phyloP scores from a whole-genome alignment of 805 yeast genomes.

The Yarrowia porcina region DNA sequence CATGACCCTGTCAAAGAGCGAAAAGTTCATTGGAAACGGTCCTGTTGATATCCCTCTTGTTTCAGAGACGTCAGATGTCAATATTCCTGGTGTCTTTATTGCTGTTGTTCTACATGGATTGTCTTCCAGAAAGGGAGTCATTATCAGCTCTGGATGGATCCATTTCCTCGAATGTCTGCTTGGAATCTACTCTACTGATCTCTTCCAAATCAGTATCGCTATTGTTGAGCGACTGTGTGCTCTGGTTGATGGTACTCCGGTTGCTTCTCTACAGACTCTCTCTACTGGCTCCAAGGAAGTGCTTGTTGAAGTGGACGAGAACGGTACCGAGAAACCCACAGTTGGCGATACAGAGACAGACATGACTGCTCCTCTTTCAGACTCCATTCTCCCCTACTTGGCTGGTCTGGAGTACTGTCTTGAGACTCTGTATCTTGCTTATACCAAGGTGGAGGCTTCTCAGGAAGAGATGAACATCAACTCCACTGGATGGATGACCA shows the following conservation, averaged over 20 bases:
- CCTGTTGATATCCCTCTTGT: conserved; percentile 21
- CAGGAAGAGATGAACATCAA: conserved; percentile 5
- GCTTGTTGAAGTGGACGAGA: background rate
- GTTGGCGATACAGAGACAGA: conserved; percentile 7
- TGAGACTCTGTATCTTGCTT: conserved; percentile 10
- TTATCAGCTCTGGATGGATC: conserved; percentile 17
- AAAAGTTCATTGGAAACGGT: conserved; percentile 9
- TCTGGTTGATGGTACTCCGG: conserved; percentile 39
- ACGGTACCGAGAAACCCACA: background rate
- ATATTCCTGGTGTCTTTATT: conserved; percentile 21
- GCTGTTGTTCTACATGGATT: conserved; percentile 21
- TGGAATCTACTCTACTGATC: conserved; percentile 35
- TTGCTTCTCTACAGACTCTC: conserved; percentile 28
- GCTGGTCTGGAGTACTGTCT: conserved; percentile 63
- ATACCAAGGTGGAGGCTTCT: conserved; percentile 13
- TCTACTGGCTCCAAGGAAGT: conserved; percentile 1
- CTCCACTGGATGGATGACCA: conserved; percentile 27
- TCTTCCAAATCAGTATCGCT: conserved; percentile 55
- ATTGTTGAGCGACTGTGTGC: conserved; percentile 51
- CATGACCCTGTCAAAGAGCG: conserved; percentile 16
- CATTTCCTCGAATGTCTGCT: conserved; percentile 20
- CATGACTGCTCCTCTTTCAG: conserved; percentile 46
- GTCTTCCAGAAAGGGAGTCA: conserved; percentile 11
- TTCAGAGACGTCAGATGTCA: conserved; percentile 1
- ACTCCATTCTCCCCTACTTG: conserved; percentile 45